Conservation (phyloP, 192 early-diverging fungal species). For the Mortierella hygrophila region DNA sequence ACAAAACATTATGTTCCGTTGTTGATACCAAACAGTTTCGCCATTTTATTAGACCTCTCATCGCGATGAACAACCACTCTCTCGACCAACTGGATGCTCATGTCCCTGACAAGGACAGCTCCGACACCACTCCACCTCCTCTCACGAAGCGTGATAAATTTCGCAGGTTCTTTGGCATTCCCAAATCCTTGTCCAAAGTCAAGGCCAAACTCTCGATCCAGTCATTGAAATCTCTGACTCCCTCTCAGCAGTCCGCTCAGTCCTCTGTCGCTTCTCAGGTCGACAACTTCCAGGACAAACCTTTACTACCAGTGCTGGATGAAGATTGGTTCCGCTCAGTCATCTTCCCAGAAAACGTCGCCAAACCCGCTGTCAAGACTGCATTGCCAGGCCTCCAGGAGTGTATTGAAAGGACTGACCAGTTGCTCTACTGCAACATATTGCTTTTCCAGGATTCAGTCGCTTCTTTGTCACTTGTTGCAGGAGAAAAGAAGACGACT, state of each 20-base stretch:
- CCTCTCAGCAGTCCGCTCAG: not conserved
- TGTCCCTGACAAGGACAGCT: not conserved
- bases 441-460: not conserved
- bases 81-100: not conserved
- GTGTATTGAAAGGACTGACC: not conserved
- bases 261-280: not conserved
- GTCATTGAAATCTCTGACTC: not conserved
- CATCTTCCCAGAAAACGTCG: not conserved
- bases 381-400: not conserved
- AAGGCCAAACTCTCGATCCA: not conserved
- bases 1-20: too few relatives aligned
- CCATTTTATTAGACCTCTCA: not conserved
- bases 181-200: not conserved
- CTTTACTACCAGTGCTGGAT: not conserved
- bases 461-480: not conserved
- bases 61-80: not conserved
- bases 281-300: not conserved
- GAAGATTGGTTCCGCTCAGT: not conserved
- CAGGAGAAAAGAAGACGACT: not conserved
- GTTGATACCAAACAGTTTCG: not conserved
- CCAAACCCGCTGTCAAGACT: not conserved
- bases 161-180: not conserved
- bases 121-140: not conserved
- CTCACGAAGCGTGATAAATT: not conserved
- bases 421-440: not conserved